Base-by-base conservation (phyloP, 2,329 filamentous ascomycete species). In the Aspergillus sp. region DNA sequence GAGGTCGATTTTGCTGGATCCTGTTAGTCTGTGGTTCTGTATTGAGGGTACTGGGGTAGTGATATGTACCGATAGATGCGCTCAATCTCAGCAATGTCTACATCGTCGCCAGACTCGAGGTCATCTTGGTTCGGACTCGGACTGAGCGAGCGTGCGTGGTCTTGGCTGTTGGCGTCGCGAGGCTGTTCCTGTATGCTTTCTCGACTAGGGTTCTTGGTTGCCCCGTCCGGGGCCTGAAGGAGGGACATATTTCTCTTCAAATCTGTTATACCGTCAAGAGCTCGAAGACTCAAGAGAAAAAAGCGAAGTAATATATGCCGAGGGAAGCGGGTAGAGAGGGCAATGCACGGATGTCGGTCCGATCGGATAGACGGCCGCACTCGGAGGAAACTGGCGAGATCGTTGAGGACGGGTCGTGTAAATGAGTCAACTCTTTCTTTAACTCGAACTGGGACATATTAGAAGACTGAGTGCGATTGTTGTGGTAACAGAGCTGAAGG, bases 1-100 rank as follows among this genome's bases (percentile, higher is more conserved):
- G n/a, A 80, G 79, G 66, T 87, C 85, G 38, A 87, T 79, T 74
- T 86, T 87, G 57, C 83, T 84, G 53, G 8, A 17, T 15, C 45
- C 45, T 13, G 7, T 61, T 53, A 54, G 48, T 31, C n/a, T n/a
- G 11, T 23, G 34, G 7, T 6, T 45, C 5, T 22, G 19, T 41
- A 4, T 19, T 38, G 15, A 11, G 6, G 25, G 25, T 28, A 4
- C 6, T 30, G 56, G 13, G 47, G 6, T 25, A 19, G 19, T 38
- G 7, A 2, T 13, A 13, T 17, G 5, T 61, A 78, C 76, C 71
- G 71, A 65, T 79, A 79, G 43, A 79, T 74, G 11, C 76, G 75
- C 62, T 78, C 75, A 46, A 79, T 73, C 45, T 74, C 69, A 28
- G 69, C 74, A 19, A 72, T 55, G 58, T 70, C 71, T 31, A 72